These are phyloP conservation scores for Sarcodon sp. DNA, from an alignment of 768 basidiomycete genomes.

Conservation along the genomic window DNA sequence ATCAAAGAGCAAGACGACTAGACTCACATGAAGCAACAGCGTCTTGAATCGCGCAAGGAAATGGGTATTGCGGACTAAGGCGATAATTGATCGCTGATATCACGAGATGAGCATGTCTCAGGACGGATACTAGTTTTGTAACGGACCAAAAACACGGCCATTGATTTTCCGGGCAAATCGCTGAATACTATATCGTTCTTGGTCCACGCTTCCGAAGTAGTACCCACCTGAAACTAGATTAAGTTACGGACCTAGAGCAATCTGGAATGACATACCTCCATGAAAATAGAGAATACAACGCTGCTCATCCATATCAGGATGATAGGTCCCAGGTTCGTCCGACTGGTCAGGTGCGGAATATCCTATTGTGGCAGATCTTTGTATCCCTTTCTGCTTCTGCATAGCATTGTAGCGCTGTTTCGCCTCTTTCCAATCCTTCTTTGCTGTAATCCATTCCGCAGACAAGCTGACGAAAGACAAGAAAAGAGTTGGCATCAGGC, in stretches of 20 bases:
- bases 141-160: constrained; percentile 72
- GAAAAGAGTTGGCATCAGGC: constrained; percentile 2
- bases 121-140: no score
- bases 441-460: constrained; percentile 80
- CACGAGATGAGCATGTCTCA: not conserved
- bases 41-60: constrained; percentile 89
- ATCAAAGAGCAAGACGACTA: not conserved
- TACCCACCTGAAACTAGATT: constrained; percentile 47
- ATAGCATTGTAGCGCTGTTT: constrained; percentile 42
- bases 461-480: constrained; percentile 41
- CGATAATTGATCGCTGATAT: constrained; percentile 61
- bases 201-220: constrained; percentile 73
- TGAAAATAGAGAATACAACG: constrained; percentile 76
- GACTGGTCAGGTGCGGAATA: constrained; percentile 4
- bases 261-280: constrained; percentile 36
- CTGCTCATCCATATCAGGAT: constrained; percentile 71
- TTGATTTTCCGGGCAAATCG: constrained; percentile 86
- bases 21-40: constrained; percentile 71
- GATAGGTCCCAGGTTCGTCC: constrained; percentile 22
- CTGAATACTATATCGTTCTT: constrained; percentile 68
- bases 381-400: constrained; percentile 8
- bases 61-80: constrained; percentile 94
- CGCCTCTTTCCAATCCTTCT: constrained; percentile 69
- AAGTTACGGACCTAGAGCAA: constrained; percentile 2
- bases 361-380: constrained; percentile 1